Conservation (phyloP, 2,329 filamentous ascomycete species). For the Colletotrichum eremochloae region DNA sequence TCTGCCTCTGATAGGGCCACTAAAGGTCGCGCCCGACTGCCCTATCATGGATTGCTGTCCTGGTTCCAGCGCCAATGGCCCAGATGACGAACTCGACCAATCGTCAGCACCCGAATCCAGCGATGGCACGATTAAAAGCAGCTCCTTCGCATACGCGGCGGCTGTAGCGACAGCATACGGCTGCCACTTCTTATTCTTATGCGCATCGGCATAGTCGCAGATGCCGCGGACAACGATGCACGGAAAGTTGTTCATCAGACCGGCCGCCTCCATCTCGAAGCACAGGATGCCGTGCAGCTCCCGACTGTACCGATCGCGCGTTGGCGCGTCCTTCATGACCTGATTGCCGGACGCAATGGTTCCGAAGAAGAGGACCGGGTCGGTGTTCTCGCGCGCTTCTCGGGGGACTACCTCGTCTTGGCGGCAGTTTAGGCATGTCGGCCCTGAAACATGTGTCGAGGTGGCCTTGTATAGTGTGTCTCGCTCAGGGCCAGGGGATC, state of each 20-base stretch:
- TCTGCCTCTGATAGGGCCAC: too few species aligned
- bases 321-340: conserved; percentile 51
- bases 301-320: conserved; percentile 48
- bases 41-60: too few species aligned
- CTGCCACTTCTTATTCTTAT: conserved; percentile 56
- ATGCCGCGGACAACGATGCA: conserved; percentile 48
- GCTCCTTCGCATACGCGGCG: conserved; percentile 47
- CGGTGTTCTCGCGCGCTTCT: conserved; percentile 1
- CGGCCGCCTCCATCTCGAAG: conserved; percentile 51
- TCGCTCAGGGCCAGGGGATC: conserved; percentile 24
- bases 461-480: conserved; percentile 37
- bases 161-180: conserved; percentile 52
- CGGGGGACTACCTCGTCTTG: conserved; percentile 16
- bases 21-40: too few species aligned
- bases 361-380: conserved; percentile 44
- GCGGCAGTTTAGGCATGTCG: conserved; percentile 36
- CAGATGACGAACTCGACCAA: too few species aligned
- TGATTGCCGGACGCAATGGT: conserved; percentile 51
- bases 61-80: too few species aligned
- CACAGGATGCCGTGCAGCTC: conserved; percentile 45
- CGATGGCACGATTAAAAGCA: not conserved
- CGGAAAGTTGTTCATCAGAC: conserved; percentile 46
- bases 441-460: conserved; percentile 17
- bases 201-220: conserved; percentile 56
- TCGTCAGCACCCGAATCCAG: too few species aligned